phyloP scores from a whole-genome alignment of 2,329 filamentous ascomycete genomes.

The Fusarium musae region DNA sequence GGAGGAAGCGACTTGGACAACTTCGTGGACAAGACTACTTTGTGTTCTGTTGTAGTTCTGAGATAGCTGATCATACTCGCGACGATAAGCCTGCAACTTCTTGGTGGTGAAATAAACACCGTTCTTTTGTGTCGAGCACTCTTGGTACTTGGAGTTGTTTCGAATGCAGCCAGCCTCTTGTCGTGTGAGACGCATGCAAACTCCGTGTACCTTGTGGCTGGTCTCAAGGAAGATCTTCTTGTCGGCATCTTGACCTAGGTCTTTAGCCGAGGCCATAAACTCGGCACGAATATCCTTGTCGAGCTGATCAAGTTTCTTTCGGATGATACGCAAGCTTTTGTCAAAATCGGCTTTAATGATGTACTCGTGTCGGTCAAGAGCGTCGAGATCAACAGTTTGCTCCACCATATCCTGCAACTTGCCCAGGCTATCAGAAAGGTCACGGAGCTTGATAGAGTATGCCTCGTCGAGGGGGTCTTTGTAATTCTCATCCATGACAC shows the following conservation, averaged over 20 bases:
- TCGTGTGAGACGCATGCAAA: slow-evolving; percentile 93
- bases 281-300: slow-evolving; percentile 85
- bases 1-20: slow-evolving; percentile 91
- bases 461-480: slow-evolving; percentile 85
- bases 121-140: slow-evolving; percentile 98
- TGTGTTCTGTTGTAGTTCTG: slow-evolving; percentile 97
- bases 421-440: slow-evolving; percentile 79
- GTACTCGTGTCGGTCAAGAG: slow-evolving; percentile 96
- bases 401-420: slow-evolving; percentile 98
- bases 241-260: slow-evolving; percentile 91
- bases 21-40: slow-evolving; percentile 88
- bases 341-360: slow-evolving; percentile 99
- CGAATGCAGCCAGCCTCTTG: slow-evolving; percentile 93
- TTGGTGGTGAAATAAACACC: slow-evolving; percentile 97
- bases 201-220: slow-evolving; percentile 94
- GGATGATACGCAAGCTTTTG: slow-evolving; percentile 85
- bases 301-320: slow-evolving; percentile 88
- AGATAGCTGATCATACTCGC: slow-evolving; percentile 93
- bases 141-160: slow-evolving; percentile 88
- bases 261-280: slow-evolving; percentile 78
- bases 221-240: slow-evolving; percentile 96
- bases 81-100: slow-evolving; percentile 79
- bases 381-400: slow-evolving; percentile 95
- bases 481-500: slow-evolving; percentile 95
- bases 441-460: slow-evolving; percentile 85